phyloP scores from a whole-genome alignment of 345 rosid genomes.

The Punica granatum region DNA sequence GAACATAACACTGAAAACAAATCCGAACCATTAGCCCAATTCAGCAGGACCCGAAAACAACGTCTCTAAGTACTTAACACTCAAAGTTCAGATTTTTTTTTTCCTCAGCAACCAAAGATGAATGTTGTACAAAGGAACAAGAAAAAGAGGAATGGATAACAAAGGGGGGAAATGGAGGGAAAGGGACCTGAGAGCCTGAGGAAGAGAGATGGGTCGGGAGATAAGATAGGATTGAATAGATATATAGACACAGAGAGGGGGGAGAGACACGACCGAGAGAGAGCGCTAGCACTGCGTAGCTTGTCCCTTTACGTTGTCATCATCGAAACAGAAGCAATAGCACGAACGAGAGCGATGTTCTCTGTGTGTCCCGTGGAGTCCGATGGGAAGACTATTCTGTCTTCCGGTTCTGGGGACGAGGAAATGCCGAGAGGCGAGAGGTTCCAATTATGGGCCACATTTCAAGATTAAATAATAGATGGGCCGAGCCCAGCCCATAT shows the following conservation, averaged over 20 bases:
- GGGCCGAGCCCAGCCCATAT: too few relatives aligned
- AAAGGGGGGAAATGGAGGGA: neutral
- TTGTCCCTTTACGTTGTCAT: neutral
- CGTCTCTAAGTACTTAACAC: neutral
- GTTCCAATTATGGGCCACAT: too few relatives aligned
- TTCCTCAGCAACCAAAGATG: neutral
- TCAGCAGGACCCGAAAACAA: neutral
- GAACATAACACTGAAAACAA: neutral
- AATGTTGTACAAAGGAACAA: neutral
- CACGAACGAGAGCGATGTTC: neutral
- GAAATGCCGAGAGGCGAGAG: too few relatives aligned
- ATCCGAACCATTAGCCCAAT: neutral
- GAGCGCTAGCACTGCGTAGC: too few relatives aligned
- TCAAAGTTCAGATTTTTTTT: neutral
- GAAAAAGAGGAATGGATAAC: neutral
- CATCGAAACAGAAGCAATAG: neutral
- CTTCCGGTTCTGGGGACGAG: too few relatives aligned
- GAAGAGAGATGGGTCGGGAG: neutral
- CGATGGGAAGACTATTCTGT: too few relatives aligned
- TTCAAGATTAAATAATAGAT: too few relatives aligned
- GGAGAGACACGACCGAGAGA: neutral
- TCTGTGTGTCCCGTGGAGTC: neutral
- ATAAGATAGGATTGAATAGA: neutral
- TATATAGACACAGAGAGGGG: neutral
- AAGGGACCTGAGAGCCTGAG: conserved; percentile 3